A percentile compares a stretch with the other conserved stretches of the same genome.
Conservation (phyloP, 129 eudicot genomes). For the Helichrysum umbraculigerum region DNA sequence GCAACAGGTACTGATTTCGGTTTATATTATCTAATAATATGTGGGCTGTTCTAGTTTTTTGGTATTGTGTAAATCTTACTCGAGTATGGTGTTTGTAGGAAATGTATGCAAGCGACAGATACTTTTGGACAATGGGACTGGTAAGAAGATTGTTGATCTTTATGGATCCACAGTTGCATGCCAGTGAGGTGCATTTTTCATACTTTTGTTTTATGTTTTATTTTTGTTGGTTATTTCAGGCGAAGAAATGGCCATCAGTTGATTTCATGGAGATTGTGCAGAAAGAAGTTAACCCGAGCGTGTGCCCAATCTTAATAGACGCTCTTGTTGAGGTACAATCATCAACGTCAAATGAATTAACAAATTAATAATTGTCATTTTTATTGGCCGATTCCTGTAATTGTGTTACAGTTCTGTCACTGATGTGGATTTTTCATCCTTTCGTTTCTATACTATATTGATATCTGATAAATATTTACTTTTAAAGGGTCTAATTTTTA, state of each 20-base stretch:
- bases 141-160: slow-evolving; percentile 55
- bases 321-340: no score
- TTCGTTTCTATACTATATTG: no score
- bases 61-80: background rate
- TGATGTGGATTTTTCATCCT: slow-evolving; percentile 41
- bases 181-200: slow-evolving; percentile 56
- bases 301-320: slow-evolving; percentile 91
- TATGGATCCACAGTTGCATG: slow-evolving; percentile 85
- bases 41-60: background rate
- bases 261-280: no score
- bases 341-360: no score
- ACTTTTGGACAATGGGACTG: slow-evolving; percentile 49
- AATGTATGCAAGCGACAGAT: slow-evolving; percentile 76
- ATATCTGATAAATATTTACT: no score
- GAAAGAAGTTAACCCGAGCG: slow-evolving; percentile 84
- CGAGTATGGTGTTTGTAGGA: slow-evolving; percentile 33
- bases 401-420: no score
- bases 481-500: no score
- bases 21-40: no score
- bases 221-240: no score
- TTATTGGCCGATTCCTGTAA: no score
- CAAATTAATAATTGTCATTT: no score
- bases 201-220: background rate
- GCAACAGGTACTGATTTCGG: no score
- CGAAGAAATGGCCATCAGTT: slow-evolving; percentile 66